These are phyloP conservation scores for Elaphomyces granulatus DNA, from an alignment of 495 filamentous ascomycete species.

Conservation along the genomic window DNA sequence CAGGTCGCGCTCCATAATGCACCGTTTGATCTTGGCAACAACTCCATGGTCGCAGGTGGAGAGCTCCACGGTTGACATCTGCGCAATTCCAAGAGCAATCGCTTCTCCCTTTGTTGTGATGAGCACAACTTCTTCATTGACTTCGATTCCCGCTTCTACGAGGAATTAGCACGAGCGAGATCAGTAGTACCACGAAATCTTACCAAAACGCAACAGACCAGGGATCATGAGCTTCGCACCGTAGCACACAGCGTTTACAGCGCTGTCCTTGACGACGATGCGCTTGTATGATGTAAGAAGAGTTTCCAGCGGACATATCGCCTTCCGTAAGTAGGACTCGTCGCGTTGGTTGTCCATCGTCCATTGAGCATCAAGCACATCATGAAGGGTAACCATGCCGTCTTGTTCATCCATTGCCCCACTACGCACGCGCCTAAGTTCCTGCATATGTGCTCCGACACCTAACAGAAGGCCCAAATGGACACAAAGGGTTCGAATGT, in stretches of 20 bases:
- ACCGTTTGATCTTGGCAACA: constrained; percentile 93
- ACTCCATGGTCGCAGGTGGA: constrained; percentile 89
- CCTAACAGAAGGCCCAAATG: constrained; percentile 86
- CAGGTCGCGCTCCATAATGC: constrained; percentile 96
- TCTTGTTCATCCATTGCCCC: constrained; percentile 88
- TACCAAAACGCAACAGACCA: constrained; percentile 79
- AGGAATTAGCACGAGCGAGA: constrained; percentile 14
- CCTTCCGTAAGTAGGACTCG: constrained; percentile 71
- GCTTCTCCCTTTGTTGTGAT: constrained; percentile 99
- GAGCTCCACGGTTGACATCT: constrained; percentile 90
- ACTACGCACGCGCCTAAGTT: constrained; percentile 81
- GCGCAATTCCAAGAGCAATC: constrained; percentile 85
- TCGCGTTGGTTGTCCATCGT: constrained; percentile 81
- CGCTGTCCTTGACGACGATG: constrained; percentile 93
- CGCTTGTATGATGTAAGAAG: constrained; percentile 86
- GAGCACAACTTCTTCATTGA: constrained; percentile 83
- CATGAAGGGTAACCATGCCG: constrained; percentile 84
- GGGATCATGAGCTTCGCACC: constrained; percentile 98
- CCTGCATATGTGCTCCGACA: constrained; percentile 97
- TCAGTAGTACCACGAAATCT: constrained; percentile 5
- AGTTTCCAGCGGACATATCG: constrained; percentile 81
- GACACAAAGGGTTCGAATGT: constrained; percentile 95
- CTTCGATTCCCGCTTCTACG: constrained; percentile 68
- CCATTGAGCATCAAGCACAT: constrained; percentile 93
- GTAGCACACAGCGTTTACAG: constrained; percentile 93